Percentiles rank a stretch among this genome's conserved stretches.
Conservation (phyloP, 2,329 filamentous ascomycete species). For the Penicillium sp. region DNA sequence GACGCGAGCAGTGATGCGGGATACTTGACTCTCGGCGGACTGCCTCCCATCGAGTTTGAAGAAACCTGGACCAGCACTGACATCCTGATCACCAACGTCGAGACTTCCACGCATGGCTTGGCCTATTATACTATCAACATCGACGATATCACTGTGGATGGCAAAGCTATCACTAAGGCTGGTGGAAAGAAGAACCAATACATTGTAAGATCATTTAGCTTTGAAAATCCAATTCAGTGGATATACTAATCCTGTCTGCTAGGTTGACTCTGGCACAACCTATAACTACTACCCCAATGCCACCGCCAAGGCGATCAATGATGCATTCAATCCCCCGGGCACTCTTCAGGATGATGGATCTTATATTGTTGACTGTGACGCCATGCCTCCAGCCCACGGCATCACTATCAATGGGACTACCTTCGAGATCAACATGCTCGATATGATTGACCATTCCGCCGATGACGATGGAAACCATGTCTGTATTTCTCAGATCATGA, state of each 20-base stretch:
- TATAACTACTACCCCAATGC: constrained; percentile 42
- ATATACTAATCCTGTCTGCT: background rate
- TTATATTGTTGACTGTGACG: constrained; percentile 49
- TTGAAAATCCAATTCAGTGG: background rate
- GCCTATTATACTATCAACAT: constrained; percentile 25
- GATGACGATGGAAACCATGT: constrained; percentile 16
- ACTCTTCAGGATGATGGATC: constrained; percentile 32
- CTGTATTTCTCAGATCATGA: constrained; percentile 24
- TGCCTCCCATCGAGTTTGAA: constrained; percentile 15
- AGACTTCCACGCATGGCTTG: constrained; percentile 15
- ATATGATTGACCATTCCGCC: constrained; percentile 34
- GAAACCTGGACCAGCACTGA: constrained; percentile 20
- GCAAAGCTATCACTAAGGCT: constrained; percentile 4
- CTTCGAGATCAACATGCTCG: constrained; percentile 33
- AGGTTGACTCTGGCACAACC: constrained; percentile 33
- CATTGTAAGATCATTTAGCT: no score
- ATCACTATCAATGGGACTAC: constrained; percentile 44
- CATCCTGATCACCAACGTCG: constrained; percentile 22
- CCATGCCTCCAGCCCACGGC: constrained; percentile 46
- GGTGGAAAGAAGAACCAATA: constrained; percentile 16
- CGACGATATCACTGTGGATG: constrained; percentile 15
- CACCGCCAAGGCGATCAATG: constrained; percentile 42
- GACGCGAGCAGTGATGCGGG: constrained; percentile 14
- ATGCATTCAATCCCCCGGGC: constrained; percentile 47
- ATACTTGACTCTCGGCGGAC: constrained; percentile 24